Evolutionary conservation across 352 stramenopile genomes (phyloP).

Genomic region (Globisporangium takayamanum): DNA sequence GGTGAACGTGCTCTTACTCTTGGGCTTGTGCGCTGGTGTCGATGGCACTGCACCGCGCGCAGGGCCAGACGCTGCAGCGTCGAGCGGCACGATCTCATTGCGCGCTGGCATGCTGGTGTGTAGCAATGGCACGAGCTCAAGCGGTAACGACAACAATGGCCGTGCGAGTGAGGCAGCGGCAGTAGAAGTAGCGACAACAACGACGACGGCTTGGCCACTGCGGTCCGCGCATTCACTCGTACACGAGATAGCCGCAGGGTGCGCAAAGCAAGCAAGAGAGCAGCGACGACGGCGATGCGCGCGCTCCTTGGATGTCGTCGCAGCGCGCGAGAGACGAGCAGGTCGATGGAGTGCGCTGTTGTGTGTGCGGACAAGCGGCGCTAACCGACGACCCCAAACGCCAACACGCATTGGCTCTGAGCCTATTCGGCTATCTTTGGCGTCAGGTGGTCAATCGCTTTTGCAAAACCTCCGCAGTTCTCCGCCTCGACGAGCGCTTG

Average conservation of each 20-base stretch:
- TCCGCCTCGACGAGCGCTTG: too few relatives aligned
- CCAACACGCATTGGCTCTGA: too few relatives aligned
- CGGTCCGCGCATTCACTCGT: not conserved
- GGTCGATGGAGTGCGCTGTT: too few relatives aligned
- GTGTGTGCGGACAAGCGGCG: too few relatives aligned
- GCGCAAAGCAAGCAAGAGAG: too few relatives aligned
- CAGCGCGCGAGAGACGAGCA: too few relatives aligned
- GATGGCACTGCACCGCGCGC: conserved; percentile 9
- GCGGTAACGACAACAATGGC: not conserved
- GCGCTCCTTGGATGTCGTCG: too few relatives aligned
- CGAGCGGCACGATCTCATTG: conserved; percentile 64
- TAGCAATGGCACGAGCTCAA: not conserved
- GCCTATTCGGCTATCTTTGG: too few relatives aligned
- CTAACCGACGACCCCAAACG: too few relatives aligned
- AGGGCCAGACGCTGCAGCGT: conserved; percentile 2
- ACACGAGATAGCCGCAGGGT: not conserved
- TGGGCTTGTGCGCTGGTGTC: conserved; percentile 4
- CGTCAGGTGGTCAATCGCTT: too few relatives aligned
- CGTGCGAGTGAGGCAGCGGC: not conserved
- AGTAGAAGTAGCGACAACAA: not conserved
- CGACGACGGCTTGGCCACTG: not conserved
- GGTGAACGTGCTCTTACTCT: conserved; percentile 17
- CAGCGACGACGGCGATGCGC: too few relatives aligned
- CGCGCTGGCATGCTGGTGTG: conserved; percentile 30
- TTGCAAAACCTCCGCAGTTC: too few relatives aligned